Conservation (phyloP, 1,284 basidiomycete species). For the Pyrrhoderma noxium region DNA sequence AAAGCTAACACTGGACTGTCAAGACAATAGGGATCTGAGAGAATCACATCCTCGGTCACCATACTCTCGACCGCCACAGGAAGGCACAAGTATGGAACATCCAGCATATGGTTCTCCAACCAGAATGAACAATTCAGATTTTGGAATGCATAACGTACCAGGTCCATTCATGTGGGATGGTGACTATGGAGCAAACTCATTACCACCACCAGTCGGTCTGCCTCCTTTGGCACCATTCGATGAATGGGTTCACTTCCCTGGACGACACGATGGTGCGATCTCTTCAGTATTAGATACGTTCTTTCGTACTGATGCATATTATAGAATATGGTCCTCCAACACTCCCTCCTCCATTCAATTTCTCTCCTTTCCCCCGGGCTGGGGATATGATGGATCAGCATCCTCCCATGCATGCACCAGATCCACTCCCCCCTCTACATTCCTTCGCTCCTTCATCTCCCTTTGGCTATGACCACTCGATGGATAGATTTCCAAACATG, state of each 20-base stretch:
- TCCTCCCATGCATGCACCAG: not conserved
- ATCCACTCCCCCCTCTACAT: conserved; percentile 6
- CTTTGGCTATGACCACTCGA: conserved; percentile 2
- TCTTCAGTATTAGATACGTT: not conserved
- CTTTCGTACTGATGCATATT: not conserved
- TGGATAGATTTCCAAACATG: not conserved
- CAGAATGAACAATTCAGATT: too few relatives aligned
- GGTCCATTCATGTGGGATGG: conserved; percentile 2
- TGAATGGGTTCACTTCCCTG: not conserved
- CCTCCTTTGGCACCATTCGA: conserved; percentile 3
- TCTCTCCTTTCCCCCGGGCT: conserved; percentile 3
- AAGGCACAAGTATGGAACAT: too few relatives aligned
- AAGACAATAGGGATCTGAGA: not conserved
- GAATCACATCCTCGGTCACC: not conserved
- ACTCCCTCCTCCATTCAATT: not conserved
- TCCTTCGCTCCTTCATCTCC: conserved; percentile 12
- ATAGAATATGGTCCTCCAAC: conserved; percentile 3
- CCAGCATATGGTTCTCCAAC: too few relatives aligned
- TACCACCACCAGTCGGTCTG: not conserved
- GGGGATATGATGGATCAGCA: conserved; percentile 3
- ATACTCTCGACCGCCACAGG: not conserved
- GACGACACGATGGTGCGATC: too few relatives aligned
- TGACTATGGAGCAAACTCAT: conserved; percentile 6
- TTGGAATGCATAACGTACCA: not conserved
- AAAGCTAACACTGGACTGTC: conserved; percentile 3